Evolutionary conservation across 768 basidiomycete genomes (phyloP), one percentile per base, ranked within the genome.

Genomic region (Pleurotus eryngii): DNA sequence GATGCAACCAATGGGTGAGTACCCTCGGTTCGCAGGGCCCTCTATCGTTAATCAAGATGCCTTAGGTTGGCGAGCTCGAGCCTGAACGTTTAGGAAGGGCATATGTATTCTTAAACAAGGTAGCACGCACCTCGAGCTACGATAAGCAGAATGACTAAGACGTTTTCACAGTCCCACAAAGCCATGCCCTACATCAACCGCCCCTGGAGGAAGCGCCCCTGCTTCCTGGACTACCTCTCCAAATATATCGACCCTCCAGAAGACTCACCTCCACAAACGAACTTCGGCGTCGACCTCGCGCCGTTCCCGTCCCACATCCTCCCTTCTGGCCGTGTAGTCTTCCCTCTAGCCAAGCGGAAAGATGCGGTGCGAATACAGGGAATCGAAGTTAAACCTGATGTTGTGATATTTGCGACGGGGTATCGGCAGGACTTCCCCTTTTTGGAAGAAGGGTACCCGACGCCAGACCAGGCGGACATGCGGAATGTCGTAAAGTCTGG

Each of bases 31-130:
- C 30, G 30, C 11, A 35, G 30, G 30, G 9, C 8, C 43, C 46
- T 20, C 20, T 37, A 35, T 14, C 43, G 46, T 35, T 46, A 18
- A 12, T 5, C 6, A n/a, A n/a, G 4, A 57, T 20, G 46, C n/a
- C 37, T 37, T 48, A 80, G 78, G 75, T 80, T 15, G 84, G 82
- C 1, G 81, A 83, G 63, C 71, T 84, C 1, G 80, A 80, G 15
- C 71, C 75, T 0, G 78, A 79, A 22, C 70, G 81, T 30, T 72
- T 83, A 24, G 84, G 84, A 1, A 69, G 84, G 46, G 83, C 84
- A 15, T 86, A 85, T 66, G 83, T 84, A 24, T 86, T 86, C 65
- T 67, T 86, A 55, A 85, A 84, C 70, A 84, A 84, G 68, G 78
- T 78, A 48, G 47, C 59, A 55, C 37, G 17, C 30, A 9, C 30